phyloP scores from a whole-genome alignment of 2,329 filamentous ascomycete species.

The Ophiostoma populinum region DNA sequence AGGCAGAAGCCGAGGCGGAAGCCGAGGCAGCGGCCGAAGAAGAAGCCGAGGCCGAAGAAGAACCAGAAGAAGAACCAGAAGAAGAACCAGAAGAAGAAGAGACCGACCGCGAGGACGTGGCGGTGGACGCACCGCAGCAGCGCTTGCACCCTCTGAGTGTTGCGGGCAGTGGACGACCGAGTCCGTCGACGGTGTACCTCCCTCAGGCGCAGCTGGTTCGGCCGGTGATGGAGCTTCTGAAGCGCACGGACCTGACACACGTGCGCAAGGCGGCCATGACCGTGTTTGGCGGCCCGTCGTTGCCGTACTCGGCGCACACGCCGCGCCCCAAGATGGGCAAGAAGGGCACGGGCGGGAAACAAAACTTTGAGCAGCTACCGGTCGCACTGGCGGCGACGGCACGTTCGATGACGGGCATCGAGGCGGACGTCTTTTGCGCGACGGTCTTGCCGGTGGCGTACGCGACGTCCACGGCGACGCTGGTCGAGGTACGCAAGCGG shows the following conservation, averaged over 20 bases:
- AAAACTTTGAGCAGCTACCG: constrained; percentile 40
- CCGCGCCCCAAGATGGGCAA: constrained; percentile 20
- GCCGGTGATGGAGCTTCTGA: constrained; percentile 53
- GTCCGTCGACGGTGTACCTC: constrained; percentile 56
- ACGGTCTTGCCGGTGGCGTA: constrained; percentile 55
- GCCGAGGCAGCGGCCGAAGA: constrained; percentile 12
- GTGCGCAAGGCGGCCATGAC: constrained; percentile 53
- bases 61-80: constrained; percentile 16
- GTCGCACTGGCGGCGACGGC: constrained; percentile 48
- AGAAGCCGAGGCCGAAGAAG: constrained; percentile 10
- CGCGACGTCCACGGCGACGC: constrained; percentile 44
- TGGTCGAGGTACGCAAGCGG: constrained; percentile 59
- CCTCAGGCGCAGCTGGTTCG: constrained; percentile 51
- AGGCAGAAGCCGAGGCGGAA: constrained; percentile 20
- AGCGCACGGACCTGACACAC: constrained; percentile 54
- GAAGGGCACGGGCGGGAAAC: constrained; percentile 16
- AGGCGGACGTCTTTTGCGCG: constrained; percentile 56
- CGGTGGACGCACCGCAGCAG: constrained; percentile 2
- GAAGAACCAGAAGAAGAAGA: constrained; percentile 14
- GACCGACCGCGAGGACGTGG: neutral
- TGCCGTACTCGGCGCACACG: constrained; percentile 64
- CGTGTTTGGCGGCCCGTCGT: constrained; percentile 56
- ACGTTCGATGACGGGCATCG: constrained; percentile 53
- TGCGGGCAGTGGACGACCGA: constrained; percentile 56
- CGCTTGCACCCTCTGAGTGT: constrained; percentile 54